A percentile compares a stretch with the other conserved stretches of the same genome.
These are phyloP conservation scores for Beauveria asiatica DNA, from an alignment of 2,329 filamentous ascomycete genomes.

Conservation along the genomic window DNA sequence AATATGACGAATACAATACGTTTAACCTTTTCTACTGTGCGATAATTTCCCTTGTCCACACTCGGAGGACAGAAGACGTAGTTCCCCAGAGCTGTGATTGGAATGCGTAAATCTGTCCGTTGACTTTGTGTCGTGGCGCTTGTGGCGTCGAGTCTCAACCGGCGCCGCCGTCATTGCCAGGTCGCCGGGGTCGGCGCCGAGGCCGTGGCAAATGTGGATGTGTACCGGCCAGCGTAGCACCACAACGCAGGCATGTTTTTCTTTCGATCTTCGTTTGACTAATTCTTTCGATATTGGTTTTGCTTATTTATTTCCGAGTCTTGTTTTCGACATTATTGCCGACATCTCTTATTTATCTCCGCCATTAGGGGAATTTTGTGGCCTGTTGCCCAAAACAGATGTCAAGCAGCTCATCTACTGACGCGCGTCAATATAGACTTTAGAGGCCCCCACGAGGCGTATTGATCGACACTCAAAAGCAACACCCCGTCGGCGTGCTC, in stretches of 20 bases:
- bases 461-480: neutral
- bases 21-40: neutral
- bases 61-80: neutral
- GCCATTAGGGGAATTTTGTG: no score
- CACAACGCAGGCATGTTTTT: no score
- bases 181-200: neutral
- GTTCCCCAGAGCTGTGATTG: no score
- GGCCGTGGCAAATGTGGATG: no score
- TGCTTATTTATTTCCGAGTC: no score
- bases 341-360: no score
- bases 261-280: no score
- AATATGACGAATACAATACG: neutral
- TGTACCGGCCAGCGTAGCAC: no score
- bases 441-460: neutral
- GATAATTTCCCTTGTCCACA: neutral
- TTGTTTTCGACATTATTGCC: no score
- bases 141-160: neutral
- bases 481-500: neutral
- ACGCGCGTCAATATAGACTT: neutral
- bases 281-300: no score
- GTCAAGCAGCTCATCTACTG: neutral
- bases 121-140: neutral
- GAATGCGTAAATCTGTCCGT: neutral
- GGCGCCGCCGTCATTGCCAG: neutral
- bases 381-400: no score